A percentile compares a stretch with the other conserved stretches of the same genome.
These are phyloP conservation scores for Plasmodium gallinaceum DNA, from an alignment of 169 alveolate genomes.

Conservation along the genomic window DNA sequence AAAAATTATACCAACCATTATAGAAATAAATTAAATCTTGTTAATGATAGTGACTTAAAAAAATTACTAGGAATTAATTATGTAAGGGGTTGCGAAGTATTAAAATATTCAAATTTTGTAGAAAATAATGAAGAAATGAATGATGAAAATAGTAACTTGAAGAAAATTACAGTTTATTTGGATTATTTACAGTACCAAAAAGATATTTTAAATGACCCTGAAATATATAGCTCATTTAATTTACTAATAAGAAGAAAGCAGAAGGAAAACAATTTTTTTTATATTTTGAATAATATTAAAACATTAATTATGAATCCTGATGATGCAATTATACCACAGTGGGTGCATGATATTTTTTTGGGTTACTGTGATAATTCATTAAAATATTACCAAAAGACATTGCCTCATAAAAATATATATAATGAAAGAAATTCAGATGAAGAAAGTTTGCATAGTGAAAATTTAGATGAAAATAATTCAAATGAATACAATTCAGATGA, in stretches of 20 bases:
- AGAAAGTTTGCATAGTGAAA: neutral
- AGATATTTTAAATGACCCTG: constrained; percentile 86
- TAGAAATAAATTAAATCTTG: constrained; percentile 64
- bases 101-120: constrained; percentile 44
- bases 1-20: constrained; percentile 64
- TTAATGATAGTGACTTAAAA: constrained; percentile 57
- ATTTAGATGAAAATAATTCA: neutral
- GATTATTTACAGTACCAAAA: constrained; percentile 89
- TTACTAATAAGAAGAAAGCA: constrained; percentile 91
- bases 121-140: constrained; percentile 80
- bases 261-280: constrained; percentile 92
- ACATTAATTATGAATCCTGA: constrained; percentile 86
- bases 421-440: constrained; percentile 47
- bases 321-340: constrained; percentile 84
- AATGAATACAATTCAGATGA: constrained; percentile 9
- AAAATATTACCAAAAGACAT: constrained; percentile 78
- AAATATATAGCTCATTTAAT: constrained; percentile 88
- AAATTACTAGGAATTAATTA: constrained; percentile 71
- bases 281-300: constrained; percentile 89
- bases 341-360: constrained; percentile 87
- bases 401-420: neutral
- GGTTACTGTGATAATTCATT: constrained; percentile 87
- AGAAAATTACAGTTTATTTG: constrained; percentile 82
- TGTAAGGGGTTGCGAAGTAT: constrained; percentile 74
- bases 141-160: constrained; percentile 80